Base-by-base conservation (phyloP, 2,329 filamentous ascomycete genomes). In the Trichoderma lentiforme region DNA sequence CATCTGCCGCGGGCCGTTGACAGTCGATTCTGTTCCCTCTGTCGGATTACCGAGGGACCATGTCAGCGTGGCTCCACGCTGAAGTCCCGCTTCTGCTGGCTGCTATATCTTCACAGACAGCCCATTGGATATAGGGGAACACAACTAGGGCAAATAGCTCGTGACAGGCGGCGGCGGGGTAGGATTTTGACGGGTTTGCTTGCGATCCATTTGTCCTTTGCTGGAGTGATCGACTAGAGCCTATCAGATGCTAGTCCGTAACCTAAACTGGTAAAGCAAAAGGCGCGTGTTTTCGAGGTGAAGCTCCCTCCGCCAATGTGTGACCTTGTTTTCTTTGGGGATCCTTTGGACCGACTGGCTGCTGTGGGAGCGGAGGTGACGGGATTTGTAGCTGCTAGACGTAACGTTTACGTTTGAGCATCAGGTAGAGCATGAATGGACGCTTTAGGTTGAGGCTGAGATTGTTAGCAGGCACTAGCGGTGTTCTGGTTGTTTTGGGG, bases 241-340 rank as follows among this genome's bases (percentile, higher is more conserved):
- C 71, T 70, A 72, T 72, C 71, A 71, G 30, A 71, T 57, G 51
- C 58, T 60, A 62, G 71, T 64, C 14, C 34, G 30, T 70, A 58
- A 65, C 71, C 71, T 62, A 71, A 72, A 65, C 70, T 65, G 71
- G 71, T 39, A 72, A 72, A 43, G 62, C 28, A 60, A 26, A 39
- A 30, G 18, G 11, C 15, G 28, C 32, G 30, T 21, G 6, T 4
- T 43, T 43, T n/a, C 7, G 3, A 21, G 30, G 28, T 43, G 7
- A 12, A n/a, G 28, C 12, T 15, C 18, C 36, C 26, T 12, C 4
- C 11, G 47, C 39, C 39, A 30, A 21, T 47, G 36, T 30, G 21
- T 18, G 61, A 6, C 7, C 26, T 64, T 36, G 34, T 43, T 43
- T 43, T 43, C 7, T 18, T 43, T 43, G n/a, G 7, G 18, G 63